These are phyloP conservation scores for Colletotrichum tropicale DNA, from an alignment of 2,329 filamentous ascomycete genomes.

Conservation along the genomic window DNA sequence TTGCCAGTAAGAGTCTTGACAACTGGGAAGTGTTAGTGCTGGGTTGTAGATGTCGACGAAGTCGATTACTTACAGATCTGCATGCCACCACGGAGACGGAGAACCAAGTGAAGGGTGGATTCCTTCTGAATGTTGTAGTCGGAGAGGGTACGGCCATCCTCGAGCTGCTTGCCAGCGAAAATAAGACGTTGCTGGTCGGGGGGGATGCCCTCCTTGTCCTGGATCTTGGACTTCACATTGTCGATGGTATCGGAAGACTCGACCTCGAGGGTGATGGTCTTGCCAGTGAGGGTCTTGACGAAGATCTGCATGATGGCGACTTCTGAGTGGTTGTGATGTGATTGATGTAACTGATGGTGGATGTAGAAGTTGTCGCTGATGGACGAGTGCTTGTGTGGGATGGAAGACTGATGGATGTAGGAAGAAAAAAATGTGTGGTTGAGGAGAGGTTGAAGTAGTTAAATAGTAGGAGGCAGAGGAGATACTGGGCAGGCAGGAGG, in stretches of 20 bases:
- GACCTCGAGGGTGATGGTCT: constrained; percentile 84
- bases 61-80: constrained; percentile 54
- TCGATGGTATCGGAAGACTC: constrained; percentile 82
- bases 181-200: constrained; percentile 86
- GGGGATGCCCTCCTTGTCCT: constrained; percentile 90
- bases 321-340: constrained; percentile 25
- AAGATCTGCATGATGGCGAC: constrained; percentile 88
- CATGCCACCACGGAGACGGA: constrained; percentile 72
- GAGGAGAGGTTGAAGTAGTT: constrained; percentile 8
- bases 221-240: constrained; percentile 89
- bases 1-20: constrained; percentile 91
- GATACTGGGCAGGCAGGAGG: neutral
- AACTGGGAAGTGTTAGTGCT: constrained; percentile 33
- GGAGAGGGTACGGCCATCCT: constrained; percentile 56
- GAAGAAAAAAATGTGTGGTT: neutral
- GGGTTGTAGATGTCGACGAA: fast-evolving
- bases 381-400: neutral
- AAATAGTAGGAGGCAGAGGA: neutral
- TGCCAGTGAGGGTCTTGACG: constrained; percentile 95
- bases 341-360: constrained; percentile 3
- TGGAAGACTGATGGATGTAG: constrained; percentile 5
- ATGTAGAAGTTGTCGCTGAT: neutral
- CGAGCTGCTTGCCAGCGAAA: constrained; percentile 66
- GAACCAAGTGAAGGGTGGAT: constrained; percentile 75
- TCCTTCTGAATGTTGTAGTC: constrained; percentile 66